phyloP scores from a whole-genome alignment of 306 rosid species.

The Castanopsis chinensis region DNA sequence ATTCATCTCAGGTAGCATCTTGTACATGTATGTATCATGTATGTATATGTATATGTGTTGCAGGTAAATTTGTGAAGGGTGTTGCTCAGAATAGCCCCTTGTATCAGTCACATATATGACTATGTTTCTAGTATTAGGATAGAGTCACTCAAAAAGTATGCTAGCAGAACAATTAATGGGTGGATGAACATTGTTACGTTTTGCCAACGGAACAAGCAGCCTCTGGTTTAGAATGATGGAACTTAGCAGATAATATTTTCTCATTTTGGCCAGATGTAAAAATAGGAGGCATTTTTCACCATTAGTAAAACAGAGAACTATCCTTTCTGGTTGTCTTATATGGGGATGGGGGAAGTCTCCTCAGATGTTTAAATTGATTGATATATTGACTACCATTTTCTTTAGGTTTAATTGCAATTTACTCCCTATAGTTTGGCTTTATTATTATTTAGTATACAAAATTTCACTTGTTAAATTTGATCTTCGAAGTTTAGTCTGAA shows the following conservation, averaged over 20 bases:
- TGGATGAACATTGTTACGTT: not conserved
- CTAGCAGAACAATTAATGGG: not conserved
- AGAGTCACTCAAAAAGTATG: not conserved
- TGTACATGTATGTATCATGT: conserved; percentile 44
- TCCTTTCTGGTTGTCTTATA: not conserved
- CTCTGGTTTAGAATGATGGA: not conserved
- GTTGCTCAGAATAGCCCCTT: conserved; percentile 21
- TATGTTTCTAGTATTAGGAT: not conserved
- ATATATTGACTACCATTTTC: too few relatives aligned
- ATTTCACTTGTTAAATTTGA: too few relatives aligned
- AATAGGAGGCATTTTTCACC: not conserved
- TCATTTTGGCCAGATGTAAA: not conserved
- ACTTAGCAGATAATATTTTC: not conserved
- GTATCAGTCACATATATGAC: conserved; percentile 14
- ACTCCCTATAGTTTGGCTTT: too few relatives aligned
- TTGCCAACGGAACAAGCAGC: not conserved
- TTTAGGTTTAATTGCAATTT: too few relatives aligned
- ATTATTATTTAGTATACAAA: too few relatives aligned
- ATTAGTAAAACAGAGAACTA: not conserved
- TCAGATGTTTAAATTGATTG: too few relatives aligned
- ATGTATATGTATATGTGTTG: conserved; percentile 26
- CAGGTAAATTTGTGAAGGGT: conserved; percentile 27
- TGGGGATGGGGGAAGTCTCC: not conserved
- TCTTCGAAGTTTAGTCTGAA: too few relatives aligned
- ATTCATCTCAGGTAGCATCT: conserved; percentile 42